Percentiles rank a stretch among this genome's conserved stretches.
These are phyloP conservation scores for Astraeus odoratus DNA, from an alignment of 768 basidiomycete species.

Conservation along the genomic window DNA sequence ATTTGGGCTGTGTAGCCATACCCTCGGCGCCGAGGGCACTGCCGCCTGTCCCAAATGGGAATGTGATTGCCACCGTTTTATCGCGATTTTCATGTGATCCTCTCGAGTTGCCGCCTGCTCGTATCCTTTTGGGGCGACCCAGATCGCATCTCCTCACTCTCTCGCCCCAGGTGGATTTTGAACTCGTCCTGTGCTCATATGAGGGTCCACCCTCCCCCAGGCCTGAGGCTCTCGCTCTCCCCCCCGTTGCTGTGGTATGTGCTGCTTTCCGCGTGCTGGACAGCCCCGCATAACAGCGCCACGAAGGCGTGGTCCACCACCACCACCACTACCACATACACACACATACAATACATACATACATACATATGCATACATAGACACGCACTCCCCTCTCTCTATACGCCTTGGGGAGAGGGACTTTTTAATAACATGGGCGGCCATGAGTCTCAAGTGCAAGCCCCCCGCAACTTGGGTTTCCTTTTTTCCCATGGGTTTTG, in stretches of 20 bases:
- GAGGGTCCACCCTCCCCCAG: conserved; percentile 9
- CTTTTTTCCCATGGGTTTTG: not conserved
- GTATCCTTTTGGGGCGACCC: no score
- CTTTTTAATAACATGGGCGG: no score
- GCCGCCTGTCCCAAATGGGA: conserved; percentile 21
- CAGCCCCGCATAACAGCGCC: not conserved
- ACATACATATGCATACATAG: no score
- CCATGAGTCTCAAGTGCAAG: no score
- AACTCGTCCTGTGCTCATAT: conserved; percentile 10
- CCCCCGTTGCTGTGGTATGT: conserved; percentile 21
- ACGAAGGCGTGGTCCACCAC: not conserved
- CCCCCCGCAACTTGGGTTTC: no score
- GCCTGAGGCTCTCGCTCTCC: conserved; percentile 14
- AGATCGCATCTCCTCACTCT: conserved; percentile 24
- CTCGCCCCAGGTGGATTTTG: conserved; percentile 25
- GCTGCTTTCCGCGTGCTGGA: conserved; percentile 5
- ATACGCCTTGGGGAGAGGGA: no score
- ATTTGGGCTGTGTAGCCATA: conserved; percentile 21
- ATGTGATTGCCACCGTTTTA: no score
- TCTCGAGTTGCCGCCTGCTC: conserved; percentile 28
- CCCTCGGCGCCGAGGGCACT: conserved; percentile 38
- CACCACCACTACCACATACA: not conserved
- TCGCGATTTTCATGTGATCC: conserved; percentile 25
- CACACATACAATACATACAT: no score
- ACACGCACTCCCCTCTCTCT: no score